A percentile compares a stretch with the other conserved stretches of the same genome.
These are phyloP conservation scores for Gracilaria gracilis DNA, from an alignment of 23 red algal species.

Conservation along the genomic window DNA sequence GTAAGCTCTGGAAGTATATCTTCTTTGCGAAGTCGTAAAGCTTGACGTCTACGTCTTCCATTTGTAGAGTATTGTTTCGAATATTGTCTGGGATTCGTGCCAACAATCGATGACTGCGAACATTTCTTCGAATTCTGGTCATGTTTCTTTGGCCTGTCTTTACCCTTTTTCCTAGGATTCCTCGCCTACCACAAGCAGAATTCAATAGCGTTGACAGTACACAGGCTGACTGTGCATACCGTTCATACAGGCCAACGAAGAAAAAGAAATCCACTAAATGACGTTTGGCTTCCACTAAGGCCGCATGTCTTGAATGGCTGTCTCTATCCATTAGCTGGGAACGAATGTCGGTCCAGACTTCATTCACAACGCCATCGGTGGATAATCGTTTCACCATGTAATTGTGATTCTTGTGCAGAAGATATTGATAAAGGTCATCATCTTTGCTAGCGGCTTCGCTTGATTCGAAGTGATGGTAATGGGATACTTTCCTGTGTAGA, in stretches of 20 bases:
- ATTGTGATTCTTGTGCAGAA: constrained; percentile 59
- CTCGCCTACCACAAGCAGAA: constrained; percentile 52
- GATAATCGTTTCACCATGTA: constrained; percentile 85
- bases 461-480: constrained; percentile 82
- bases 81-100: constrained; percentile 21
- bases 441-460: background rate
- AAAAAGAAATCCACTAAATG: constrained; percentile 57
- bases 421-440: constrained; percentile 47
- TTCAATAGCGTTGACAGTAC: constrained; percentile 64
- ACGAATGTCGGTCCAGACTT: constrained; percentile 48
- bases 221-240: constrained; percentile 65
- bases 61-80: constrained; percentile 11
- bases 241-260: constrained; percentile 77
- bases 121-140: constrained; percentile 17
- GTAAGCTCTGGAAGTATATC: constrained; percentile 20
- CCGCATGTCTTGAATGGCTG: constrained; percentile 24
- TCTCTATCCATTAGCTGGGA: constrained; percentile 50
- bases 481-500: constrained; percentile 65
- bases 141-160: constrained; percentile 20
- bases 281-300: constrained; percentile 42
- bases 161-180: constrained; percentile 9
- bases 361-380: constrained; percentile 11
- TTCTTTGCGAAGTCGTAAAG: constrained; percentile 56
- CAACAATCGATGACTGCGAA: background rate
- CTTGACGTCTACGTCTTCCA: constrained; percentile 43